A percentile compares a stretch with the other conserved stretches of the same genome.
Evolutionary conservation across 169 alveolate genomes (phyloP).

Genomic region (Plasmodium vivax): DNA sequence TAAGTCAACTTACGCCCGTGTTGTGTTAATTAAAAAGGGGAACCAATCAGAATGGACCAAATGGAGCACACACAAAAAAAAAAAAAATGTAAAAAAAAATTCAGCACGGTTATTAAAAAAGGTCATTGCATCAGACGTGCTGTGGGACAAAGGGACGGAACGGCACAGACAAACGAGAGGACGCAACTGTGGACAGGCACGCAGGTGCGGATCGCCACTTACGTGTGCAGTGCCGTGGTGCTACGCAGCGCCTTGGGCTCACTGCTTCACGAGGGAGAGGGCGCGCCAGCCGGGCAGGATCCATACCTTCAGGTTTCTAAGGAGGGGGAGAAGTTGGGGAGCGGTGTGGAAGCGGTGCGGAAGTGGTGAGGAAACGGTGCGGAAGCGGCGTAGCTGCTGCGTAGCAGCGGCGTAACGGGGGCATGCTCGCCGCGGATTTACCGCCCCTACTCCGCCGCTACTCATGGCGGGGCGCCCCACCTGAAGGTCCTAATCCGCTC

Average conservation of each 20-base stretch:
- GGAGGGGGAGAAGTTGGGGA: not conserved
- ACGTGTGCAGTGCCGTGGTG: not conserved
- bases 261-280: slow-evolving; percentile 51
- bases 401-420: not conserved
- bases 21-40: slow-evolving; percentile 2
- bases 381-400: not conserved
- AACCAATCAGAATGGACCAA: not conserved
- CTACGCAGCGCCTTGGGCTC: not conserved
- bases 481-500: slow-evolving; percentile 47
- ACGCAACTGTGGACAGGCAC: not conserved
- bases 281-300: slow-evolving; percentile 76
- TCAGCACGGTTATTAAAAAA: not conserved
- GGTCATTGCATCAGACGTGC: not conserved
- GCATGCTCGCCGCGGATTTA: not conserved
- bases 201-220: not conserved
- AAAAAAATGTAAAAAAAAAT: not conserved
- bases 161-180: not conserved
- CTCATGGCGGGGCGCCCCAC: not conserved
- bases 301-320: slow-evolving; percentile 60
- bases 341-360: not conserved
- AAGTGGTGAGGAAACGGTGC: not conserved
- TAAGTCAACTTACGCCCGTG: slow-evolving; percentile 9
- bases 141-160: not conserved
- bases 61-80: not conserved
- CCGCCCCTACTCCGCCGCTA: too few relatives aligned